These are phyloP conservation scores for Cryoendolithus antarcticus DNA, from an alignment of 2,329 filamentous ascomycete species.

Conservation along the genomic window DNA sequence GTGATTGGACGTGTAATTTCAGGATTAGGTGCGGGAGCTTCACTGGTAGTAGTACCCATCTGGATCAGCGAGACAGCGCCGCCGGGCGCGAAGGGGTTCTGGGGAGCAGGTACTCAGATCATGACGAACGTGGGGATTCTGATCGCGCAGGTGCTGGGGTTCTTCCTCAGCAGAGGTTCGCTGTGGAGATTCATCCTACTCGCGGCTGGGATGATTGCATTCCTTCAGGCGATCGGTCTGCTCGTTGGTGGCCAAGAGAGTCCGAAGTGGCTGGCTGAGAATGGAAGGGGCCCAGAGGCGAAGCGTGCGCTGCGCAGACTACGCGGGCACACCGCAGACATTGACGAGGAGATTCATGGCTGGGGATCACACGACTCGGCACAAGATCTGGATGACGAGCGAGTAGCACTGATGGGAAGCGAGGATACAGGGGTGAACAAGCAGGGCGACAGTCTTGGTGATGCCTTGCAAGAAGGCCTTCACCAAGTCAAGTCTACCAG, in stretches of 20 bases:
- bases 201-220: constrained; percentile 56
- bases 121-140: constrained; percentile 84
- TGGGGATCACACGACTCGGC: constrained; percentile 27
- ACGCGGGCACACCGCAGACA: constrained; percentile 54
- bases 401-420: constrained; percentile 53
- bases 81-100: constrained; percentile 48
- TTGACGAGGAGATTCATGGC: constrained; percentile 57
- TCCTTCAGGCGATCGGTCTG: constrained; percentile 57
- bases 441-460: too few species aligned
- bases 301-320: constrained; percentile 61
- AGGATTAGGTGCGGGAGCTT: constrained; percentile 73
- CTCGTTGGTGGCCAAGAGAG: constrained; percentile 65
- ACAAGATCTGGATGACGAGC: constrained; percentile 42
- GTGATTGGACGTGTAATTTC: constrained; percentile 64
- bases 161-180: constrained; percentile 67
- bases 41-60: constrained; percentile 84
- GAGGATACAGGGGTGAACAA: constrained; percentile 6
- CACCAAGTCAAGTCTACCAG: constrained; percentile 18
- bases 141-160: constrained; percentile 69
- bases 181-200: constrained; percentile 78
- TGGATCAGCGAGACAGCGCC: constrained; percentile 91
- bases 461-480: constrained; percentile 2
- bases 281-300: constrained; percentile 49
- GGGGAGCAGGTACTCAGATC: constrained; percentile 74
- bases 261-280: constrained; percentile 68